These are phyloP conservation scores for Zygosaccharomyces bailii DNA, from an alignment of 805 yeast genomes.

Conservation along the genomic window DNA sequence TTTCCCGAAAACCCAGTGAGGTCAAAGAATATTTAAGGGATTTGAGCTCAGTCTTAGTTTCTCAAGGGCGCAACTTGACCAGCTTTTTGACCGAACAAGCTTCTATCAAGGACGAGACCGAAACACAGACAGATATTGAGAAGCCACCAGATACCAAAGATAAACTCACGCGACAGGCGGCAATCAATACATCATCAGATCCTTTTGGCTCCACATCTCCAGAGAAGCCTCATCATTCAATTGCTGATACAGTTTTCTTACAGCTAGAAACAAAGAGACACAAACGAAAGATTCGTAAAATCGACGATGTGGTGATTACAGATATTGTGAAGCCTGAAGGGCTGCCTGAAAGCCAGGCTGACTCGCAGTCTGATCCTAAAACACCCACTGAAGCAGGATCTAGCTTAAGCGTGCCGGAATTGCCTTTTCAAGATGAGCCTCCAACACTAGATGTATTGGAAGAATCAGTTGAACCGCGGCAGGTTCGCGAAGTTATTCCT, in stretches of 20 bases:
- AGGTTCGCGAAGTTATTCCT: too few relatives aligned
- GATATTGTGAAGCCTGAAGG: not conserved
- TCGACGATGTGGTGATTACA: conserved; percentile 11
- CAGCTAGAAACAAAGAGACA: conserved; percentile 4
- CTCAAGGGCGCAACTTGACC: conserved; percentile 14
- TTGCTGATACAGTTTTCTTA: conserved; percentile 6
- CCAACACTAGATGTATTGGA: not conserved
- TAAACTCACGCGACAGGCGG: not conserved
- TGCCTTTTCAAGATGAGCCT: not conserved
- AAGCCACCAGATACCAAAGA: too few relatives aligned
- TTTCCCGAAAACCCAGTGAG: conserved; percentile 18
- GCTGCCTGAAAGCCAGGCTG: not conserved
- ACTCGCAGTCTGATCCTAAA: not conserved
- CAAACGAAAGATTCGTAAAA: conserved; percentile 9
- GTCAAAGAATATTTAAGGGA: conserved; percentile 24
- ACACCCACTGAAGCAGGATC: not conserved
- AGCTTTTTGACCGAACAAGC: conserved; percentile 8
- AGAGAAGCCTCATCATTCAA: not conserved
- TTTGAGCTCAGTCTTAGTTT: conserved; percentile 24
- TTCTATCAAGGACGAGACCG: not conserved
- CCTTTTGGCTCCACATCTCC: not conserved
- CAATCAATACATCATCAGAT: not conserved
- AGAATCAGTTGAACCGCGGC: not conserved
- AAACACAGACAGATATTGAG: too few relatives aligned
- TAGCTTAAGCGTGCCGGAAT: not conserved